Evolutionary conservation across 2,329 filamentous ascomycete genomes (phyloP), one percentile per base, ranked within the genome.

Genomic region (Penicillium brevicompactum): DNA sequence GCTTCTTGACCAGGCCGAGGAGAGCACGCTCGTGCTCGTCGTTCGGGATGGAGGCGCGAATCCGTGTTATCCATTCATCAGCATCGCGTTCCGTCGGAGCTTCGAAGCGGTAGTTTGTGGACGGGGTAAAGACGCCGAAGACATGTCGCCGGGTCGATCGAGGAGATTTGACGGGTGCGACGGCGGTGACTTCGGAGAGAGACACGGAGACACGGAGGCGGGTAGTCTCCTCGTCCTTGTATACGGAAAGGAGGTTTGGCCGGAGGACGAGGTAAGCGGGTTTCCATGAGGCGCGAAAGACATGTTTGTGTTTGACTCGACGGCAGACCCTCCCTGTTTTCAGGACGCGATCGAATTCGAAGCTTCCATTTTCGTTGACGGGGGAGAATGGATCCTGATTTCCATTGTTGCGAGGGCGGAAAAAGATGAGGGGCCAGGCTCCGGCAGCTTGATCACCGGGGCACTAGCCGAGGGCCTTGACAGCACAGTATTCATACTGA

Each of bases 321-420:
- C 96, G 96, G 69, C 89, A 84, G 38, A 96, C 87, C 63, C 88
- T 89, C 56, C 93, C 92, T 54, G 88, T 87, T 78, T 96, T 97
- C 73, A 97, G 84, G 52, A 97, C 90, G 48, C 92, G 88, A 74
- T 99, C 94, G 69, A 95, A 96, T 69, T 94, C 92, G 73, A 96
- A 99, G 74, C 91, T 94, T 59, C 94, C 94, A 74, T 96, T 92
- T 74, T 96, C 88, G 70, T 93, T 96, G 61, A 97, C 91, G 4
- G 92, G 91, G 30, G 91, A 94, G 68, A 91, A 87, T 14, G 87
- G 81, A 61, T 89, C 86, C 42, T 88, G 70, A 24, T 78, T 79
- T 52, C 76, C 75, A 52, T 67, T 77, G 55, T 76, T 74, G 40
- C 57, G 53, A 30, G 62, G 66, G 30, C 61, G 64, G 32, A 65